Conservation (phyloP, 2,329 filamentous ascomycete genomes). For the Curvularia sp. region DNA sequence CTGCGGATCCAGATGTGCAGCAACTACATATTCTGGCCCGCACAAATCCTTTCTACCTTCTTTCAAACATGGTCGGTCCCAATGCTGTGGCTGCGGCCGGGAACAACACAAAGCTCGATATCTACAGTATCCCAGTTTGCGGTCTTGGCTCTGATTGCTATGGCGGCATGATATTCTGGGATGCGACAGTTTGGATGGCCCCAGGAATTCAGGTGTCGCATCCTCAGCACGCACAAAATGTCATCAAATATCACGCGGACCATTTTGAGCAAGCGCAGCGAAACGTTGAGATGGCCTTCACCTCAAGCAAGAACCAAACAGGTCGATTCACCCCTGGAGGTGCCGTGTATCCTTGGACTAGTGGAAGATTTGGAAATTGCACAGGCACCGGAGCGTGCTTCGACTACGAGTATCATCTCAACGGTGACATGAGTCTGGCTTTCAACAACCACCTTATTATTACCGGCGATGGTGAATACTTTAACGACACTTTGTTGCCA, state of each 20-base stretch:
- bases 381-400: slow-evolving; percentile 68
- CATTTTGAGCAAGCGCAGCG: slow-evolving; percentile 65
- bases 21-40: slow-evolving; percentile 63
- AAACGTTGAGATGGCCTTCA: slow-evolving; percentile 64
- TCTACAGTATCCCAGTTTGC: slow-evolving; percentile 71
- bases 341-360: slow-evolving; percentile 73
- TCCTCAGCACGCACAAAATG: slow-evolving; percentile 67
- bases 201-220: slow-evolving; percentile 70
- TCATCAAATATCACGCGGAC: slow-evolving; percentile 69
- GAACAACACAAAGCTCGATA: slow-evolving; percentile 61
- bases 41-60: slow-evolving; percentile 63
- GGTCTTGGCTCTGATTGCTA: slow-evolving; percentile 73
- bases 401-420: slow-evolving; percentile 76
- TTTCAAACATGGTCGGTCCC: slow-evolving; percentile 62
- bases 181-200: slow-evolving; percentile 72
- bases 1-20: slow-evolving; percentile 62
- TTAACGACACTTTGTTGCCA: slow-evolving; percentile 64
- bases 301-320: slow-evolving; percentile 66
- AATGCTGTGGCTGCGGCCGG: slow-evolving; percentile 61
- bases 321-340: slow-evolving; percentile 63
- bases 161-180: slow-evolving; percentile 70
- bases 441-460: slow-evolving; percentile 67
- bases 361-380: slow-evolving; percentile 71
- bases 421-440: slow-evolving; percentile 71
- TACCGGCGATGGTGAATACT: slow-evolving; percentile 64